Base-by-base conservation (phyloP, 1,139 yeast species). In the Scheffersomyces parashehatae region DNA sequence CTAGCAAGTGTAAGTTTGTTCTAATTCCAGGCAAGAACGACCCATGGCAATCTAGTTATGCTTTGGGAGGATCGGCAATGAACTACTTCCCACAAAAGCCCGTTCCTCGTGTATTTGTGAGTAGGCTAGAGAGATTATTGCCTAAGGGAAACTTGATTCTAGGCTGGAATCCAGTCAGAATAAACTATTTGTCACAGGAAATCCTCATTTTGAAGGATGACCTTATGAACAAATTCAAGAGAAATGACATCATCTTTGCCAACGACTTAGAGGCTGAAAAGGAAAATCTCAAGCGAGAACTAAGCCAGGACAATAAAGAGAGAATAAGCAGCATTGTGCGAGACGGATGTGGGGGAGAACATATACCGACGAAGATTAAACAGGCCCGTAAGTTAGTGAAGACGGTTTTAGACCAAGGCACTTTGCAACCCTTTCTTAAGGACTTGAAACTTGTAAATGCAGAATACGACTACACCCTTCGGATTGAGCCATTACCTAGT, bases 1-100 rank as follows among this genome's bases (percentile, higher is more conserved):
- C 69, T 6, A 54, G 55, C 28, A 46, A 51, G n/a, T 64, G 70
- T 36, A 79, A 81, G 36, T 65, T 88, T 39, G 67, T 88, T 2
- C 78, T 93, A 47, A 71, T 91, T 1, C 97, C 98, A 0, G 98
- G 99, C 0, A 81, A 82, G 36, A 86, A 88, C 53, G 99, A 93
- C 62, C 97, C 97, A 0, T 93, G 98, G 98, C 83, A 83, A 38
- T 82, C 95, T 0, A 74, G 85, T 37, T 79, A 77, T 40, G 78
- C 88, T 0, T 72, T 85, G 36, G 95, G 95, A 3, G 61, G 72
- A 8, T 76, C 89, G 0, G 71, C 81, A 16, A 72, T 85, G 35
- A 64, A 78, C 9, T 59, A 77, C 28, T 79, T 88, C 71, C 99
- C 99, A 0, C 85, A 85, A 54, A 70, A 73, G 29, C 73, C 82